Conservation (phyloP, 495 filamentous ascomycete genomes). For the Aspergillus funiculosus region DNA sequence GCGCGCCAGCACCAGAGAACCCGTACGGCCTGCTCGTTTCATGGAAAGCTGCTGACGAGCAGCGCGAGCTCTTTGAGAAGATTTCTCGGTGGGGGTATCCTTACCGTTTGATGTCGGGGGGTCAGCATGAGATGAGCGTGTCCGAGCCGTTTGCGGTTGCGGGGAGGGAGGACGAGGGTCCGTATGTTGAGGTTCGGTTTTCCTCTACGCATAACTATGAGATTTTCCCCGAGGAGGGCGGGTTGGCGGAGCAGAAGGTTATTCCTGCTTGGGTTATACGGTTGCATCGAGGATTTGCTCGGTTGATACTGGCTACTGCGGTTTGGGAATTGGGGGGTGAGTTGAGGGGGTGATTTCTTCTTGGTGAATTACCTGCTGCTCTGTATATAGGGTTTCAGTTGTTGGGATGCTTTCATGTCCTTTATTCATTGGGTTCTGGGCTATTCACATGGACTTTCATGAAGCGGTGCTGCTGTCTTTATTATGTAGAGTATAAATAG, state of each 20-base stretch:
- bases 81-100: slow-evolving; percentile 31
- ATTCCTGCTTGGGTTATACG: slow-evolving; percentile 24
- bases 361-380: background rate
- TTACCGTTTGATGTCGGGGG: slow-evolving; percentile 32
- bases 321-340: slow-evolving; percentile 20
- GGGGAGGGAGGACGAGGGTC: slow-evolving; percentile 4
- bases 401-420: too few relatives aligned
- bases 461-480: too few relatives aligned
- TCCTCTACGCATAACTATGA: slow-evolving; percentile 32
- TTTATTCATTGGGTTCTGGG: too few relatives aligned
- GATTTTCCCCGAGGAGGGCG: slow-evolving; percentile 20
- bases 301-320: slow-evolving; percentile 22
- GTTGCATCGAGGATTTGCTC: slow-evolving; percentile 31
- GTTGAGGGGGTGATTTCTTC: background rate
- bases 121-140: slow-evolving; percentile 33
- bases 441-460: too few relatives aligned
- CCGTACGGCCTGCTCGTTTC: slow-evolving; percentile 23
- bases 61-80: slow-evolving; percentile 27
- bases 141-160: slow-evolving; percentile 22
- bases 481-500: too few relatives aligned
- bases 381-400: background rate
- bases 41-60: slow-evolving; percentile 21
- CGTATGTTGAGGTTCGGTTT: slow-evolving; percentile 30
- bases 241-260: slow-evolving; percentile 22
- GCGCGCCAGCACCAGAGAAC: slow-evolving; percentile 5